phyloP scores from a whole-genome alignment of 805 yeast genomes.

The Millerozyma acaciae region DNA sequence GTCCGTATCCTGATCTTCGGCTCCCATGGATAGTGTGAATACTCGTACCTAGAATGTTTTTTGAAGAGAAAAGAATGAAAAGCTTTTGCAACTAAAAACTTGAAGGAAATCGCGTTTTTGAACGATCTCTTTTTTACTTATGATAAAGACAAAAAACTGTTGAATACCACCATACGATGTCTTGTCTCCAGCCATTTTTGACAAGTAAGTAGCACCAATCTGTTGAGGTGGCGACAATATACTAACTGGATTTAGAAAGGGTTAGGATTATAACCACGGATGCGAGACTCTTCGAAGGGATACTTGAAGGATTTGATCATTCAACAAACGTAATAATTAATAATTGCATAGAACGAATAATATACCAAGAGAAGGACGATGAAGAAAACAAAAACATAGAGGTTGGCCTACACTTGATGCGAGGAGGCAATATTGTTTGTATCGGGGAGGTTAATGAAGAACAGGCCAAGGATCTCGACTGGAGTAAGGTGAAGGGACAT shows the following conservation, averaged over 20 bases:
- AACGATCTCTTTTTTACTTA: too few relatives aligned
- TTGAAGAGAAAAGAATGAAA: too few relatives aligned
- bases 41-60: too few relatives aligned
- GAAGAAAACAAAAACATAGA: slow-evolving; percentile 37
- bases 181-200: slow-evolving; percentile 28
- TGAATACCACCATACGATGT: too few relatives aligned
- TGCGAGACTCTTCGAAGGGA: slow-evolving; percentile 41
- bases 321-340: slow-evolving; percentile 57
- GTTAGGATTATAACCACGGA: slow-evolving; percentile 42
- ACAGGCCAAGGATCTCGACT: slow-evolving; percentile 38
- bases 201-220: slow-evolving; percentile 24
- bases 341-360: slow-evolving; percentile 48
- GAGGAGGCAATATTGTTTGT: slow-evolving; percentile 59
- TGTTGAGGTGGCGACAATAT: background rate
- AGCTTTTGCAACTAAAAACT: background rate
- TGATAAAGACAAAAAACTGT: too few relatives aligned
- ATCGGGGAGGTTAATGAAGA: slow-evolving; percentile 51
- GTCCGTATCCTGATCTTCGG: slow-evolving; percentile 2
- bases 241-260: slow-evolving; percentile 27
- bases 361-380: slow-evolving; percentile 37
- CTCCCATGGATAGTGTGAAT: too few relatives aligned
- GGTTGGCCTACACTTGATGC: slow-evolving; percentile 48
- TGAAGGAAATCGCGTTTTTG: slow-evolving; percentile 1
- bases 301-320: slow-evolving; percentile 57
- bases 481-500: slow-evolving; percentile 31